phyloP scores from a whole-genome alignment of 768 basidiomycete species.

The Porpolomopsis calyptriformis region DNA sequence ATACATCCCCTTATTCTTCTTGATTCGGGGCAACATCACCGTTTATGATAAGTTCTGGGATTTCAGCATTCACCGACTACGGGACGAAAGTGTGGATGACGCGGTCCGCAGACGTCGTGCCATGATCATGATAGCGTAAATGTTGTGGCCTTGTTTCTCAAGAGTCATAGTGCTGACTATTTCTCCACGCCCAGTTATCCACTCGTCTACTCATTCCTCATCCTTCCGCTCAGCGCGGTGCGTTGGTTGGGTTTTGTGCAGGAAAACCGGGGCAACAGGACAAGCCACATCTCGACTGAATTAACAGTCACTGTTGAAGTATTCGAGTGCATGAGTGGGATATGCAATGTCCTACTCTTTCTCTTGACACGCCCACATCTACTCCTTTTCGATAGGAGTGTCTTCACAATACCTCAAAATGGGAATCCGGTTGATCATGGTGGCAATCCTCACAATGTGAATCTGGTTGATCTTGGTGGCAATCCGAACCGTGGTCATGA shows the following conservation, averaged over 20 bases:
- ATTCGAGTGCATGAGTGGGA: conserved; percentile 4
- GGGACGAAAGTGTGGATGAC: neutral
- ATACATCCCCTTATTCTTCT: conserved; percentile 9
- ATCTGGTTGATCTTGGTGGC: no score
- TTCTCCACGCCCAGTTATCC: conserved; percentile 3
- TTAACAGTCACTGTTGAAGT: neutral
- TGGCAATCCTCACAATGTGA: no score
- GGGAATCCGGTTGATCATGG: no score
- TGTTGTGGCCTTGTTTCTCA: neutral
- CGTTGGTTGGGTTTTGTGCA: conserved; percentile 6
- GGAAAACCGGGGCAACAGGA: conserved; percentile 1
- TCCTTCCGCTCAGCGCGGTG: conserved; percentile 5
- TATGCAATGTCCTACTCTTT: conserved; percentile 5
- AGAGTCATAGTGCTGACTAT: neutral
- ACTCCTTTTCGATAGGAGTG: neutral
- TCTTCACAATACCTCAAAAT: no score
- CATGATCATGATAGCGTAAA: conserved; percentile 8
- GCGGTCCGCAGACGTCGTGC: neutral
- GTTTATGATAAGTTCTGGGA: conserved; percentile 2
- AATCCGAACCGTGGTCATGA: no score
- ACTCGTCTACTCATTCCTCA: conserved; percentile 5
- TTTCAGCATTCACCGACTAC: conserved; percentile 3
- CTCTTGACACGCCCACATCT: conserved; percentile 2
- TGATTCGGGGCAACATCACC: conserved; percentile 6
- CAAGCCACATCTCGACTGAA: neutral